Evolutionary conservation across 345 rosid species (phyloP).

Genomic region (Passiflora organensis): DNA sequence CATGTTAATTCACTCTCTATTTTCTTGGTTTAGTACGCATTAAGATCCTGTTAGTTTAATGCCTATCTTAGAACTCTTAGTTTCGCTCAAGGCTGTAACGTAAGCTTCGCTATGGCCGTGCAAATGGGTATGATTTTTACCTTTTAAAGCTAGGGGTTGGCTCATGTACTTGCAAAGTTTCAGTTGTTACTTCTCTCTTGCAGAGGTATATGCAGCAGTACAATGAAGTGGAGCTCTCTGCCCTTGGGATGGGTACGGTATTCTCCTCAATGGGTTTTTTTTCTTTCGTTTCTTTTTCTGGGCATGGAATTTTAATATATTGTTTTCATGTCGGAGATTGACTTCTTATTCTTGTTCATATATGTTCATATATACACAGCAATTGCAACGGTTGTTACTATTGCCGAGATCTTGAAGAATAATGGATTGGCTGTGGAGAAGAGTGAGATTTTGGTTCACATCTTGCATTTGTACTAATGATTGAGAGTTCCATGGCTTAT

Average conservation of each 20-base stretch:
- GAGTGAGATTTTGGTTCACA: slow-evolving; percentile 20
- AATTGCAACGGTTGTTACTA: slow-evolving; percentile 68
- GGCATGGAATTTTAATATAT: no score
- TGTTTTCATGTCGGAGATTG: no score
- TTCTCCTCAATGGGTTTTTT: background rate
- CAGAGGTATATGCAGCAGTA: slow-evolving; percentile 58
- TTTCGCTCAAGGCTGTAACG: no score
- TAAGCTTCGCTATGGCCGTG: no score
- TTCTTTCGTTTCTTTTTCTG: background rate
- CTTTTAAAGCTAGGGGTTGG: background rate
- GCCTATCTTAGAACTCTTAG: no score
- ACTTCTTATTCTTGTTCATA: background rate
- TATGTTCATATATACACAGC: slow-evolving; percentile 25
- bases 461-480: background rate
- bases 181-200: slow-evolving; percentile 8
- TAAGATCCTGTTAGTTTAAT: background rate
- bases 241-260: slow-evolving; percentile 41
- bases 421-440: slow-evolving; percentile 72
- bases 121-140: background rate
- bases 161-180: background rate
- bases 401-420: slow-evolving; percentile 74
- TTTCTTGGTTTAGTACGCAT: no score
- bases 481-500: background rate
- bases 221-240: slow-evolving; percentile 44
- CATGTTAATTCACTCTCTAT: no score